Conservation (phyloP, 768 basidiomycete genomes). For the Austroboletus eburneus region DNA sequence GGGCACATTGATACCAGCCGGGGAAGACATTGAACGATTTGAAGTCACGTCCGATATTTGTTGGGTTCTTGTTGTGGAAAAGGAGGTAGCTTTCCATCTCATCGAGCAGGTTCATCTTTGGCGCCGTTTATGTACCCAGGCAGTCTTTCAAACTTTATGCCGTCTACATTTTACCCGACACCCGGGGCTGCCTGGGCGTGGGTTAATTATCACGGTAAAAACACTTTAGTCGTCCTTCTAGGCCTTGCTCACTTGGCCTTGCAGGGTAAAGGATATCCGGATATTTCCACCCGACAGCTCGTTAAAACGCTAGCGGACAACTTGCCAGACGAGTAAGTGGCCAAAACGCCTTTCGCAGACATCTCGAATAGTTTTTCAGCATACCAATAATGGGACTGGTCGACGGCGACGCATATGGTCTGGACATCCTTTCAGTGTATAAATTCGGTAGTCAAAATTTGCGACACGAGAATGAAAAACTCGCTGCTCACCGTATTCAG, state of each 20-base stretch:
- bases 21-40: conserved; percentile 66
- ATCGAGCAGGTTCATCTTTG: not conserved
- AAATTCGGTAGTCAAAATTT: conserved; percentile 71
- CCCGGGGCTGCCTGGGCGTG: conserved; percentile 51
- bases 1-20: conserved; percentile 74
- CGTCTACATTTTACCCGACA: conserved; percentile 49
- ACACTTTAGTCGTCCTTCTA: not conserved
- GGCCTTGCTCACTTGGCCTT: conserved; percentile 4
- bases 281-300: conserved; percentile 84
- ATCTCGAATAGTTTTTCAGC: conserved; percentile 37
- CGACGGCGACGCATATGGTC: conserved; percentile 88
- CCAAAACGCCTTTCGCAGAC: not conserved
- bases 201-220: conserved; percentile 75
- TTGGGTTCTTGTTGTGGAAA: conserved; percentile 91
- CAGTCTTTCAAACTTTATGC: conserved; percentile 89
- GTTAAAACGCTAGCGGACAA: conserved; percentile 67
- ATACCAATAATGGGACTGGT: conserved; percentile 76
- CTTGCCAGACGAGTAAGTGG: conserved; percentile 53
- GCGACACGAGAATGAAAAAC: conserved; percentile 63
- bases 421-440: conserved; percentile 90
- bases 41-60: conserved; percentile 48
- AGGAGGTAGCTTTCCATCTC: conserved; percentile 58
- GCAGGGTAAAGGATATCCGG: conserved; percentile 97
- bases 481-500: conserved; percentile 63
- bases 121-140: conserved; percentile 46